phyloP scores from a whole-genome alignment of 2,329 filamentous ascomycete genomes.

The Fragosphaeria purpurea region DNA sequence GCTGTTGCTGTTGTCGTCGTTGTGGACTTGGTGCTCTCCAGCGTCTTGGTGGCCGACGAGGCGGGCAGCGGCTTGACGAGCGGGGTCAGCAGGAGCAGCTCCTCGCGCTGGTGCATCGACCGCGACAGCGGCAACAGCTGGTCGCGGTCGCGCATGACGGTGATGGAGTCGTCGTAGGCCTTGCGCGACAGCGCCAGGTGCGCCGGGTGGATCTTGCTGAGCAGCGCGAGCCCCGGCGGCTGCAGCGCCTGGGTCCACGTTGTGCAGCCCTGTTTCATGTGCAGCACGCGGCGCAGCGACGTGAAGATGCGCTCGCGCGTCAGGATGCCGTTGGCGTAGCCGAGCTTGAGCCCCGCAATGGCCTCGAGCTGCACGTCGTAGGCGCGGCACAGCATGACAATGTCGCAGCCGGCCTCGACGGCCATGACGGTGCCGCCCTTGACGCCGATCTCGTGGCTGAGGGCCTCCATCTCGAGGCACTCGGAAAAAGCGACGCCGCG shows the following conservation, averaged over 20 bases:
- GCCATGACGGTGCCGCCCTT: conserved; percentile 96
- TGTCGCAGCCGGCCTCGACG: conserved; percentile 88
- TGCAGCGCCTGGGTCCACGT: conserved; percentile 89
- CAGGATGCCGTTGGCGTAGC: conserved; percentile 84
- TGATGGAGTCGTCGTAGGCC: conserved; percentile 88
- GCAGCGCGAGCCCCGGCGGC: conserved; percentile 64
- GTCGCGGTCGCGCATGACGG: conserved; percentile 82
- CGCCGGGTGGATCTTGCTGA: conserved; percentile 71
- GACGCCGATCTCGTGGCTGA: conserved; percentile 93
- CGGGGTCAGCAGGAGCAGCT: conserved; percentile 79
- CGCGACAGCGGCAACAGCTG: conserved; percentile 73
- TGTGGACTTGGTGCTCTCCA: conserved; percentile 32
- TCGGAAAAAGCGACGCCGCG: conserved; percentile 90
- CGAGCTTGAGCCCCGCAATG: conserved; percentile 78
- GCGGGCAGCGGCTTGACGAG: conserved; percentile 87
- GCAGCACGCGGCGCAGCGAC: conserved; percentile 68
- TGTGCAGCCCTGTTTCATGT: conserved; percentile 75
- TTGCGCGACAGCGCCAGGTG: conserved; percentile 73
- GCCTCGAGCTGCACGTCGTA: conserved; percentile 86
- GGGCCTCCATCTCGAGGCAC: conserved; percentile 91
- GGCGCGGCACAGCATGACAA: conserved; percentile 79
- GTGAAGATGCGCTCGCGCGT: conserved; percentile 68
- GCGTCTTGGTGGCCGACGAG: conserved; percentile 67
- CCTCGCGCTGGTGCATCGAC: conserved; percentile 73
- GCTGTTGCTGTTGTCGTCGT: no score